Conservation (phyloP, 2,329 filamentous ascomycete genomes). For the Nemania bipapillata region DNA sequence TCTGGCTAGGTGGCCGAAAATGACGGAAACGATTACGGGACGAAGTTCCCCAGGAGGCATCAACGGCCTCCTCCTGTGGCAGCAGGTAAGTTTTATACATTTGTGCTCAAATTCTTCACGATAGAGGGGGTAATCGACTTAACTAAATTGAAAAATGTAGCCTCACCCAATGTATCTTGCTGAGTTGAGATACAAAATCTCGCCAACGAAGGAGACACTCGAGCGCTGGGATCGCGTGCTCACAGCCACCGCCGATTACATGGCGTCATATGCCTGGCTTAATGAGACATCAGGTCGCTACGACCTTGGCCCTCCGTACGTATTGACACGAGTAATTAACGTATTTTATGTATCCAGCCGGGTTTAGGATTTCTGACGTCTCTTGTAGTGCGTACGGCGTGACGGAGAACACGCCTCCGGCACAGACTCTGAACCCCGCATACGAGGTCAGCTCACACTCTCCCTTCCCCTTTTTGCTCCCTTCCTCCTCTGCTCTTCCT, state of each 20-base stretch:
- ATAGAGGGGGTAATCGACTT: background rate
- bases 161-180: slow-evolving; percentile 58
- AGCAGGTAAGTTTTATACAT: slow-evolving; percentile 48
- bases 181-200: slow-evolving; percentile 48
- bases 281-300: slow-evolving; percentile 47
- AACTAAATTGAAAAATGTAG: slow-evolving; percentile 40
- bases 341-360: background rate
- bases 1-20: slow-evolving; percentile 57
- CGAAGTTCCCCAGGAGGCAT: slow-evolving; percentile 61
- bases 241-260: slow-evolving; percentile 49
- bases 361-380: background rate
- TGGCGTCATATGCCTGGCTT: slow-evolving; percentile 51
- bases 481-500: too few species aligned
- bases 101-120: background rate
- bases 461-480: background rate
- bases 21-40: slow-evolving; percentile 60
- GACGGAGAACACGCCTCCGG: slow-evolving; percentile 62
- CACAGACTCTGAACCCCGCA: slow-evolving; percentile 59
- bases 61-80: slow-evolving; percentile 64
- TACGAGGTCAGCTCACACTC: slow-evolving; percentile 55
- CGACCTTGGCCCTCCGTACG: slow-evolving; percentile 60
- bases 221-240: slow-evolving; percentile 46
- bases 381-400: slow-evolving; percentile 57
- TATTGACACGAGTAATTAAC: background rate
- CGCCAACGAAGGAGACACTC: slow-evolving; percentile 44